Percentiles rank a stretch among this genome's conserved stretches.
Evolutionary conservation across 352 stramenopile species (phyloP).

Genomic region (Phytopythium oedochilum): DNA sequence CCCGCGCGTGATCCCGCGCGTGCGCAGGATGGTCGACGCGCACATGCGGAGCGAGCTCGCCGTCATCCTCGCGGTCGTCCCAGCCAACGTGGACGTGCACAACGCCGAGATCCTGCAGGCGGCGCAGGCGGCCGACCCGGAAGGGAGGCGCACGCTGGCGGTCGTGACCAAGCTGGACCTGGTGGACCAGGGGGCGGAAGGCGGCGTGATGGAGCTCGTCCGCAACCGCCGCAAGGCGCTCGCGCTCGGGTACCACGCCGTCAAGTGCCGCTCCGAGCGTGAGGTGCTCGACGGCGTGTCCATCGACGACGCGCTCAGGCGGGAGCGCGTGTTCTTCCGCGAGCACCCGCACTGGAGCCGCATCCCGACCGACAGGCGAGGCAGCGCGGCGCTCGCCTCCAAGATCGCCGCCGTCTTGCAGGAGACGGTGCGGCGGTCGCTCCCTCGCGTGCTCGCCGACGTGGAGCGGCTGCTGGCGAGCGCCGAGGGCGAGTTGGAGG

Average conservation of each 20-base stretch:
- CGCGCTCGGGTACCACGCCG: constrained; percentile 71
- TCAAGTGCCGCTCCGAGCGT: constrained; percentile 78
- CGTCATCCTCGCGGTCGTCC: constrained; percentile 83
- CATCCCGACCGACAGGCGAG: constrained; percentile 22
- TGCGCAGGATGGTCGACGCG: constrained; percentile 60
- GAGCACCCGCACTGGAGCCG: constrained; percentile 34
- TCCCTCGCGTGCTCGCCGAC: constrained; percentile 35
- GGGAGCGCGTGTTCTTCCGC: constrained; percentile 59
- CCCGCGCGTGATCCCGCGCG: constrained; percentile 49
- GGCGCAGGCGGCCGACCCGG: constrained; percentile 58
- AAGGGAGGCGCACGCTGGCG: constrained; percentile 69
- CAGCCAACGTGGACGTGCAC: constrained; percentile 81
- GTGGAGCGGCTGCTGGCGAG: constrained; percentile 21
- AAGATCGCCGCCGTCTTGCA: constrained; percentile 37
- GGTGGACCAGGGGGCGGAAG: constrained; percentile 76
- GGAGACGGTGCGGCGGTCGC: constrained; percentile 32
- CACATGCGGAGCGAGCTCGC: constrained; percentile 71
- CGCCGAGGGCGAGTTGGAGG: constrained; percentile 12
- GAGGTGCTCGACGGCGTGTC: constrained; percentile 48
- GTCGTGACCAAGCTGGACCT: constrained; percentile 89
- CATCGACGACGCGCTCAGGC: constrained; percentile 47
- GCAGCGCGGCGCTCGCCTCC: constrained; percentile 21
- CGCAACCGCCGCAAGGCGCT: constrained; percentile 66
- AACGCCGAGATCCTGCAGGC: constrained; percentile 80
- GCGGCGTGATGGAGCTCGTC: constrained; percentile 64